phyloP scores from a whole-genome alignment of 225 moss, liverwort and hornwort genomes.

The Bryoerythrophyllum caledonicum region DNA sequence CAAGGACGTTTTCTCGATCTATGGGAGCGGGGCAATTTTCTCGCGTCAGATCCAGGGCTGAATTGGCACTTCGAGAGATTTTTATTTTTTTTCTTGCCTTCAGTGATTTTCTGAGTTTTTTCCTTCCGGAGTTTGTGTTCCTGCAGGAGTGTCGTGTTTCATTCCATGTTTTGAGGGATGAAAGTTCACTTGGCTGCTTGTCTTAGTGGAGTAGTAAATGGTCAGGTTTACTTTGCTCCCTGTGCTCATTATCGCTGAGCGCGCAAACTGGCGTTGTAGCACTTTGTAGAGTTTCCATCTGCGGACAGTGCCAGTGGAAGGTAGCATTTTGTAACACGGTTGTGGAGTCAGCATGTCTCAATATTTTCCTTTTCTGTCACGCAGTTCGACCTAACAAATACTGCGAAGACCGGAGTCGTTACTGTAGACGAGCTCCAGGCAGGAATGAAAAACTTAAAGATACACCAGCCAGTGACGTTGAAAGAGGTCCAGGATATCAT shows the following conservation, averaged over 20 bases:
- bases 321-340: not conserved
- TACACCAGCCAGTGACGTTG: constrained; percentile 55
- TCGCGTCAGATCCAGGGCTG: not conserved
- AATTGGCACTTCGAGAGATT: not conserved
- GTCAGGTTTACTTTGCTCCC: not conserved
- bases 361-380: constrained; percentile 1
- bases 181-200: not conserved
- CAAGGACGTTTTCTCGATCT: not conserved
- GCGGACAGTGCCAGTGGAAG: not conserved
- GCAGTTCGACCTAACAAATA: constrained; percentile 83
- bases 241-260: not conserved
- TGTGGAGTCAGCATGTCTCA: not conserved
- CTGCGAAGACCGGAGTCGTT: constrained; percentile 60
- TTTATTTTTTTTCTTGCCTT: not conserved
- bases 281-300: not conserved
- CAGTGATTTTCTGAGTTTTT: not conserved
- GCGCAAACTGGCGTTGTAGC: not conserved
- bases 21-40: not conserved
- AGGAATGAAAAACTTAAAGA: constrained; percentile 69
- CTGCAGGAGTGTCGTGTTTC: not conserved
- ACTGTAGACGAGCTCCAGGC: constrained; percentile 62
- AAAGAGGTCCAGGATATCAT: constrained; percentile 65
- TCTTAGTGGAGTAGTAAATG: not conserved
- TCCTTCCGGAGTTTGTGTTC: not conserved
- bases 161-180: not conserved